Evolutionary conservation across 352 stramenopile species (phyloP).

Genomic region (Phytopythium montanum): DNA sequence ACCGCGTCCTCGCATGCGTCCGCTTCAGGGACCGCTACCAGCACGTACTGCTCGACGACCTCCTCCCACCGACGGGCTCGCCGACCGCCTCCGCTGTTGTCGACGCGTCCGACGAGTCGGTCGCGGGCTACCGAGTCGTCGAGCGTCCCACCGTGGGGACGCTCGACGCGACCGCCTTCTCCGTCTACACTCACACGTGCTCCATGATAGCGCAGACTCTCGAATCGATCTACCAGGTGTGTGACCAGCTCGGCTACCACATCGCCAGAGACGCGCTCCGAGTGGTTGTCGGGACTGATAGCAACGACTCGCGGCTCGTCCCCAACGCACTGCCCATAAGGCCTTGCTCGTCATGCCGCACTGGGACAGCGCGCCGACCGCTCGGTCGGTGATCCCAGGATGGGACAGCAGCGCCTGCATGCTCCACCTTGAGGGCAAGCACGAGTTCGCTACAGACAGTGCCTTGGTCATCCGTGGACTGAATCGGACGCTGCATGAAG

Average conservation of each 20-base stretch:
- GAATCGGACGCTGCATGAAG: background rate
- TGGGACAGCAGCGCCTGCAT: slow-evolving; percentile 3
- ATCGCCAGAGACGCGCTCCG: slow-evolving; percentile 7
- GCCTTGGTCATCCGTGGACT: background rate
- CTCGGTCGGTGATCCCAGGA: background rate
- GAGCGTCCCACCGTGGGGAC: slow-evolving; percentile 6
- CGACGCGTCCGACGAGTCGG: slow-evolving; percentile 2
- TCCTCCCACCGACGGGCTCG: slow-evolving; percentile 8
- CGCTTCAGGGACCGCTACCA: slow-evolving; percentile 27
- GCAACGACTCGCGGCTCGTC: slow-evolving; percentile 23
- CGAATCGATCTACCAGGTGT: slow-evolving; percentile 20
- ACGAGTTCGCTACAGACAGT: background rate
- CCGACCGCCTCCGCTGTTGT: background rate
- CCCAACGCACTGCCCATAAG: slow-evolving; percentile 27
- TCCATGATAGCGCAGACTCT: slow-evolving; percentile 16
- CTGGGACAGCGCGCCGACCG: background rate
- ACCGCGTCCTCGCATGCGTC: slow-evolving; percentile 45
- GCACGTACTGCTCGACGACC: slow-evolving; percentile 27
- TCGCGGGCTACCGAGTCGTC: slow-evolving; percentile 16
- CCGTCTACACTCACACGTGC: slow-evolving; percentile 19
- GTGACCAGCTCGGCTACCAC: slow-evolving; percentile 11
- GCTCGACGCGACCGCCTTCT: slow-evolving; percentile 17
- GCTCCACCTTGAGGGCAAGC: background rate
- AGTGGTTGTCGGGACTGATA: slow-evolving; percentile 16
- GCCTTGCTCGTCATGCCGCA: slow-evolving; percentile 33